A percentile compares a stretch with the other conserved stretches of the same genome.
Evolutionary conservation across 805 yeast genomes (phyloP).

Genomic region (Sugiyamaella smithiae): DNA sequence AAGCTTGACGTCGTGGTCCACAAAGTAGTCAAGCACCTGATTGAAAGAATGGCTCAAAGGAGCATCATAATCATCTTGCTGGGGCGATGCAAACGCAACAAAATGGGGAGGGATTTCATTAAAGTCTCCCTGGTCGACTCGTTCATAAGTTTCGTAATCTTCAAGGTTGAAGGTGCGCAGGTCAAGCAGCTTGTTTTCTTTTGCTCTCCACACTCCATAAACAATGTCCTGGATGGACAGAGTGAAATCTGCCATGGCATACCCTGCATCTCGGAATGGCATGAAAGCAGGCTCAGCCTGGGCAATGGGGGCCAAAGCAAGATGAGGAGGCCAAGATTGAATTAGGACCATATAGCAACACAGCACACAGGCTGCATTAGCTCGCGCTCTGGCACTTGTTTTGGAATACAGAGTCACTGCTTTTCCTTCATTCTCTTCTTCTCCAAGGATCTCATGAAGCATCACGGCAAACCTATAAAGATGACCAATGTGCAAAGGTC

Average conservation of each 20-base stretch:
- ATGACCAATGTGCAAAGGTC: constrained; percentile 92
- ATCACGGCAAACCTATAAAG: constrained; percentile 93
- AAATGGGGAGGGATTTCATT: constrained; percentile 89
- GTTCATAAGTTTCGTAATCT: constrained; percentile 89
- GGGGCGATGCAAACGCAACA: constrained; percentile 97
- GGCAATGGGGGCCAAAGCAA: constrained; percentile 89
- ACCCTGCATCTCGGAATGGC: constrained; percentile 97
- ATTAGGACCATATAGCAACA: constrained; percentile 93
- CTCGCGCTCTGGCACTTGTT: constrained; percentile 73
- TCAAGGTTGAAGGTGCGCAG: constrained; percentile 83
- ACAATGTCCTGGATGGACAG: constrained; percentile 92
- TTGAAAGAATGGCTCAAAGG: constrained; percentile 45
- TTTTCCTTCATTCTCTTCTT: constrained; percentile 74
- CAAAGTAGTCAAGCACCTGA: constrained; percentile 77
- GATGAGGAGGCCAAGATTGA: constrained; percentile 98
- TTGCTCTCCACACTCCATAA: constrained; percentile 97
- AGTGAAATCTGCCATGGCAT: constrained; percentile 91
- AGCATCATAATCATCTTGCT: constrained; percentile 35
- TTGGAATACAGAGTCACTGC: constrained; percentile 90
- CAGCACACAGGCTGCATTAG: constrained; percentile 91
- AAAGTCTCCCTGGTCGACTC: constrained; percentile 97
- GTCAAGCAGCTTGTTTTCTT: constrained; percentile 85
- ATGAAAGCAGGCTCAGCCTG: constrained; percentile 91
- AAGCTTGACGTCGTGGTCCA: constrained; percentile 68
- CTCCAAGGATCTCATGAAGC: constrained; percentile 86